These are phyloP conservation scores for Fagopyrum esculentum DNA, from an alignment of 148 eudicot species.

Conservation along the genomic window DNA sequence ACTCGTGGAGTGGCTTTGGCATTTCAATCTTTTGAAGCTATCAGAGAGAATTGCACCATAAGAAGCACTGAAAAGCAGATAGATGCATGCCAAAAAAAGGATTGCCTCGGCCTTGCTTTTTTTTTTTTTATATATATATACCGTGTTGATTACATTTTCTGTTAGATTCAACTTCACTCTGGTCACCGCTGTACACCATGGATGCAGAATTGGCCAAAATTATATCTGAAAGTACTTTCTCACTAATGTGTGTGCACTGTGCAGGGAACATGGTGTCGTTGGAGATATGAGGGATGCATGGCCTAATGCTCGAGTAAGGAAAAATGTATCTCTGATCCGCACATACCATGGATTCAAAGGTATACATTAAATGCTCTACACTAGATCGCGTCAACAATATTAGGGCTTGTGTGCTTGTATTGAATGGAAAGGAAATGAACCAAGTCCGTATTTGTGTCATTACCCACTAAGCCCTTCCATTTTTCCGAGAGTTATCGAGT, in stretches of 20 bases:
- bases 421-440: too few species aligned
- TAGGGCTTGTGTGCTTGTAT: not conserved
- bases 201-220: not conserved
- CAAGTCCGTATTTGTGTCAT: too few species aligned
- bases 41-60: not conserved
- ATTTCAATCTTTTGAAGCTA: not conserved
- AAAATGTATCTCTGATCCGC: constrained; percentile 75
- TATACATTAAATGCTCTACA: constrained; percentile 19
- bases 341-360: constrained; percentile 98
- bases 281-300: constrained; percentile 99
- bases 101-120: not conserved
- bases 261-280: constrained; percentile 87
- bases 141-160: not conserved
- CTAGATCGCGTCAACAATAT: not conserved
- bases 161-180: not conserved
- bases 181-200: not conserved
- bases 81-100: not conserved
- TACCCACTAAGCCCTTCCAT: too few species aligned
- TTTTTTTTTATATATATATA: too few species aligned
- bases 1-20: not conserved
- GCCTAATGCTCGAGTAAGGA: constrained; percentile 92
- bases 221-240: not conserved
- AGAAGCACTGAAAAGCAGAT: not conserved
- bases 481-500: too few species aligned
- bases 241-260: constrained; percentile 25